These are phyloP conservation scores for Geoglossum glabrum DNA, from an alignment of 495 filamentous ascomycete species.

Conservation along the genomic window DNA sequence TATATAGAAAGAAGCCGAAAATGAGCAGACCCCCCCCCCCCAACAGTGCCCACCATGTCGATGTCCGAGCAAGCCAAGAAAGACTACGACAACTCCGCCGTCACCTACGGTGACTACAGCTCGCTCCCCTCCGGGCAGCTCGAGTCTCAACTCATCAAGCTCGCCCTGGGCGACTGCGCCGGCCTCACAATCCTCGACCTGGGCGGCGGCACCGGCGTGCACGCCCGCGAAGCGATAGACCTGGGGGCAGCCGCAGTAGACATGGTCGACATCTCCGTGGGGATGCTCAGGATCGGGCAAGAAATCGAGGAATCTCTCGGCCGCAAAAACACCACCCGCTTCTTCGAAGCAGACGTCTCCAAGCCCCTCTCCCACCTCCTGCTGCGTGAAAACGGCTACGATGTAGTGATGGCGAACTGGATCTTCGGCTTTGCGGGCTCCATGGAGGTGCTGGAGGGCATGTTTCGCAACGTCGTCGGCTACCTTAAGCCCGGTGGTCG, in stretches of 20 bases:
- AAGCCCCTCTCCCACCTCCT: not conserved
- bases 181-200: constrained; percentile 18
- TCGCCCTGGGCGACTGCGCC: constrained; percentile 12
- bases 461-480: constrained; percentile 6
- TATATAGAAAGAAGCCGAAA: too few relatives aligned
- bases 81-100: not conserved
- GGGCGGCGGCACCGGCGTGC: constrained; percentile 19
- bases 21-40: too few relatives aligned
- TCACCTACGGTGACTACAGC: not conserved
- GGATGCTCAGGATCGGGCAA: constrained; percentile 7
- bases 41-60: not conserved
- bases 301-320: constrained; percentile 1
- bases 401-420: constrained; percentile 11
- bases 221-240: constrained; percentile 5
- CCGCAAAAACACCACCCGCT: constrained; percentile 1
- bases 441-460: not conserved
- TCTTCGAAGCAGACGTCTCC: constrained; percentile 9
- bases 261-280: constrained; percentile 9
- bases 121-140: constrained; percentile 12
- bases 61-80: not conserved
- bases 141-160: constrained; percentile 11
- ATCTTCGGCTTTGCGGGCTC: constrained; percentile 11
- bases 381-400: constrained; percentile 2
- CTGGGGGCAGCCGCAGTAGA: not conserved
- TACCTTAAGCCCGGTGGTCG: constrained; percentile 4